Percentiles rank a stretch among this genome's conserved stretches.
These are phyloP conservation scores for Aureobasidium sp. DNA, from an alignment of 2,329 filamentous ascomycete species.

Conservation along the genomic window DNA sequence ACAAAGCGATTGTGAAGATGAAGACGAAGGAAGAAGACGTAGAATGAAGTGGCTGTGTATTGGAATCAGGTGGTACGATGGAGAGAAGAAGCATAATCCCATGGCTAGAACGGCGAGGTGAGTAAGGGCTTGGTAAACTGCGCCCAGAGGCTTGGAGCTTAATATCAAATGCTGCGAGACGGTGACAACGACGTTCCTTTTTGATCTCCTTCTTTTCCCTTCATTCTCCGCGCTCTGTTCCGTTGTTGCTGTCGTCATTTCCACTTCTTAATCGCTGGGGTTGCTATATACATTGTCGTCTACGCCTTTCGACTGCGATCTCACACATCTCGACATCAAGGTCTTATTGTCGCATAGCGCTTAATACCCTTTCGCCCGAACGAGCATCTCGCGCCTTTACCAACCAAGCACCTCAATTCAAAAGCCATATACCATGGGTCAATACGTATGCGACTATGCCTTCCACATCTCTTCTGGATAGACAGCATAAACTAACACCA, in stretches of 20 bases:
- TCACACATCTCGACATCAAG: neutral
- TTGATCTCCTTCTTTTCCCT: neutral
- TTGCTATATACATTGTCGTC: neutral
- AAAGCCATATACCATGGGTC: neutral
- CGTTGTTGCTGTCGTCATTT: neutral
- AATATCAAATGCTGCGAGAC: neutral
- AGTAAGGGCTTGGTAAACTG: slow-evolving; percentile 3
- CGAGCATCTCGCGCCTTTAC: neutral
- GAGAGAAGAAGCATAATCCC: too few relatives aligned
- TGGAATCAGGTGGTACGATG: neutral
- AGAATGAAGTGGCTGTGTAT: neutral
- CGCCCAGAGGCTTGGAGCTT: slow-evolving; percentile 5
- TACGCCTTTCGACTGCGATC: neutral
- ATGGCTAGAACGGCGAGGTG: neutral
- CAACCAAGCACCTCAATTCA: neutral
- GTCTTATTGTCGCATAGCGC: neutral
- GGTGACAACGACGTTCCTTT: neutral
- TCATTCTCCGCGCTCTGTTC: neutral
- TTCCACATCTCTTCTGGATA: neutral
- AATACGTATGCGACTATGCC: neutral
- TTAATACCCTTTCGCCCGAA: neutral
- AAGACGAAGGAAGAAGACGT: neutral
- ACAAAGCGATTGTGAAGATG: neutral
- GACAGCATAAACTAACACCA: neutral
- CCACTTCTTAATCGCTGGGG: too few relatives aligned